These are phyloP conservation scores for Trypanosoma avium DNA, from an alignment of 208 protist genomes.

Conservation along the genomic window DNA sequence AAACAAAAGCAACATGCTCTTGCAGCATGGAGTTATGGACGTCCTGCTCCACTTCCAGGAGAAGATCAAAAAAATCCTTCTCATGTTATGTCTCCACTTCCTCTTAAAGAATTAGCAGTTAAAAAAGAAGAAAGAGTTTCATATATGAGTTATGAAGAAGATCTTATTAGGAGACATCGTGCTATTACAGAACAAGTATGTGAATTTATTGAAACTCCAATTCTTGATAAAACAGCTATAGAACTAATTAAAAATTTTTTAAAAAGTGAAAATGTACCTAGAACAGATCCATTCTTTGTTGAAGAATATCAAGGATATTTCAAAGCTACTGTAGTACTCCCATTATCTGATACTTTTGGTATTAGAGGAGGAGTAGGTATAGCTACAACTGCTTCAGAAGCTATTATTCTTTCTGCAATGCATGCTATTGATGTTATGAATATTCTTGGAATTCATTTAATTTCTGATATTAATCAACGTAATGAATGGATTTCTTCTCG, in stretches of 20 bases:
- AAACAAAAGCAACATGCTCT: constrained; percentile 70
- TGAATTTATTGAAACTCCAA: constrained; percentile 61
- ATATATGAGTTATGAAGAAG: constrained; percentile 53
- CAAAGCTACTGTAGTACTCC: constrained; percentile 80
- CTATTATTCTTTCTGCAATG: constrained; percentile 73
- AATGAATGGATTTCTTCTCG: constrained; percentile 13
- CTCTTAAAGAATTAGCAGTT: constrained; percentile 57
- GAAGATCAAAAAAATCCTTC: constrained; percentile 37
- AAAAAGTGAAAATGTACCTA: constrained; percentile 27
- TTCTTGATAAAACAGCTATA: constrained; percentile 47
- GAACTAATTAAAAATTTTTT: constrained; percentile 55
- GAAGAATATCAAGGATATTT: constrained; percentile 43
- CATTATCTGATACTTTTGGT: constrained; percentile 61
- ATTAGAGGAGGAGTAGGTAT: constrained; percentile 85
- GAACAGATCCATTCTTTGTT: constrained; percentile 63
- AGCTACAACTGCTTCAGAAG: constrained; percentile 44
- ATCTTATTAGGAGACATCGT: constrained; percentile 58
- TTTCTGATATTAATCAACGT: background rate
- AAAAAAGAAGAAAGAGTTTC: constrained; percentile 17
- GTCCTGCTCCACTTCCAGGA: constrained; percentile 63
- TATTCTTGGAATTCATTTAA: constrained; percentile 42
- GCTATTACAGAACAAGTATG: constrained; percentile 50
- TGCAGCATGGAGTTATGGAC: constrained; percentile 75
- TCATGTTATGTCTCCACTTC: constrained; percentile 50
- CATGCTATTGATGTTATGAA: constrained; percentile 81